Base-by-base conservation (phyloP, 2,329 filamentous ascomycete species). In the Cladosporium colombiae region DNA sequence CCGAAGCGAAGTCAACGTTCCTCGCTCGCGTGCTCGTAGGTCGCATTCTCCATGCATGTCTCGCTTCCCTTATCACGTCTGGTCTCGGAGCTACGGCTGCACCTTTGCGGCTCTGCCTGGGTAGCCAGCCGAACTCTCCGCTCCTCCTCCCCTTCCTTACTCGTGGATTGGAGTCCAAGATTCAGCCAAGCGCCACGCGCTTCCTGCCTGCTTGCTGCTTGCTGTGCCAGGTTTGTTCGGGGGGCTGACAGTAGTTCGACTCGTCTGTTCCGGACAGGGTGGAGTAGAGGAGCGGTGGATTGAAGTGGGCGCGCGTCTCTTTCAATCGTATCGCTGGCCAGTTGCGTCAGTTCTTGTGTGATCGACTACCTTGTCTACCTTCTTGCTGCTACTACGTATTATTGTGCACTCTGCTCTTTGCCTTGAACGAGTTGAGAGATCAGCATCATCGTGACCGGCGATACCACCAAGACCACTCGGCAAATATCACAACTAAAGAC, bases 131-230 rank as follows among this genome's bases (percentile, higher is more conserved):
- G 27, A 33, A 53, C 27, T 53, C 29, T 53, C 14, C 50, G 23
- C 25, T 14, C 16, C 25, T 5, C 49, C 50, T 29, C 18, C 18
- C 52, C 16, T 31, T 31, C 52, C 16, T 31, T 31, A 55, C 40
- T 46, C 40, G 40, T 46, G 52, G 49, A 53, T 5, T 27, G 35
- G n/a, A 46, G 8, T 55, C 52, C 52, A 55, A 55, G 52, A 21
- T 31, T 14, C 31, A 55, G 52, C 52, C 52, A 55, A 55, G 50
- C 50, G 50, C 50, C 50, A 53, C 29, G 50, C 50, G 50, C 25
- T 29, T 53, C 40, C 50, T 53, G 37, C 37, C 37, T 44, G 37
- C 35, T 40, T 40, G 35, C 35, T 40, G 35, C 35, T 40, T 18
- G 25, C 52, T 29, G 27, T 25, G 49, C 49, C 49, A 52, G 49